Evolutionary conservation across 1,284 basidiomycete genomes (phyloP).

Genomic region (Psilocybe mexicana): DNA sequence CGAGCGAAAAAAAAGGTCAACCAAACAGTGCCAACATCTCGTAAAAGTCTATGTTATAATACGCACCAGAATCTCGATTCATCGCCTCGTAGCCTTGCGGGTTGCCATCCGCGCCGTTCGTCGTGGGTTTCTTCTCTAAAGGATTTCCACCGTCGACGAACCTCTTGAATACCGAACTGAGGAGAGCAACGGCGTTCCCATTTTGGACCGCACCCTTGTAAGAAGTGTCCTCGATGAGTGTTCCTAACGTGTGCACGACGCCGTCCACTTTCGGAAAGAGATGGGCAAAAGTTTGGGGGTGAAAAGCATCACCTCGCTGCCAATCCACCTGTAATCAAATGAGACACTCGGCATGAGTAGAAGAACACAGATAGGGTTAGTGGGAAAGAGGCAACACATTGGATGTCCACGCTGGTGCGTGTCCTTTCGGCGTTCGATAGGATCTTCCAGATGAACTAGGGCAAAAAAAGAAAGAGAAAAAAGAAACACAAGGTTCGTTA

Average conservation of each 20-base stretch:
- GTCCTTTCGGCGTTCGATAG: conserved; percentile 86
- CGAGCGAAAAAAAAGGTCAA: conserved; percentile 2
- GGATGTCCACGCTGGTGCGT: conserved; percentile 83
- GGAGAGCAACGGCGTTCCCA: conserved; percentile 57
- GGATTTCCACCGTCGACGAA: conserved; percentile 59
- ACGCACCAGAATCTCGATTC: conserved; percentile 88
- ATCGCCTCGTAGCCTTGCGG: conserved; percentile 68
- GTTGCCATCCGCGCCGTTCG: conserved; percentile 25
- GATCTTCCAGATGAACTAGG: conserved; percentile 83
- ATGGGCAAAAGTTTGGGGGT: conserved; percentile 72
- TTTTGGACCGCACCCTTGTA: conserved; percentile 79
- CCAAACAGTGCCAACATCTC: not conserved
- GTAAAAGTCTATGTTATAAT: conserved; percentile 1
- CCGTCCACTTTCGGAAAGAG: conserved; percentile 69
- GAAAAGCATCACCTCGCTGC: conserved; percentile 77
- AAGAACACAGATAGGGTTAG: conserved; percentile 7
- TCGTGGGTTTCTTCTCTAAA: conserved; percentile 50
- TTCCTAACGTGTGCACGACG: conserved; percentile 95
- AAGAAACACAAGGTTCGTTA: not conserved
- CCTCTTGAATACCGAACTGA: conserved; percentile 41
- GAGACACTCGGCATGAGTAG: conserved; percentile 13
- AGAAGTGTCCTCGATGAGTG: conserved; percentile 77
- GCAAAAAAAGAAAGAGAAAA: not conserved
- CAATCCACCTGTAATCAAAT: conserved; percentile 68
- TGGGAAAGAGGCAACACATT: conserved; percentile 46